phyloP scores from a whole-genome alignment of 257 asterid genomes.

The Solanum chilense region DNA sequence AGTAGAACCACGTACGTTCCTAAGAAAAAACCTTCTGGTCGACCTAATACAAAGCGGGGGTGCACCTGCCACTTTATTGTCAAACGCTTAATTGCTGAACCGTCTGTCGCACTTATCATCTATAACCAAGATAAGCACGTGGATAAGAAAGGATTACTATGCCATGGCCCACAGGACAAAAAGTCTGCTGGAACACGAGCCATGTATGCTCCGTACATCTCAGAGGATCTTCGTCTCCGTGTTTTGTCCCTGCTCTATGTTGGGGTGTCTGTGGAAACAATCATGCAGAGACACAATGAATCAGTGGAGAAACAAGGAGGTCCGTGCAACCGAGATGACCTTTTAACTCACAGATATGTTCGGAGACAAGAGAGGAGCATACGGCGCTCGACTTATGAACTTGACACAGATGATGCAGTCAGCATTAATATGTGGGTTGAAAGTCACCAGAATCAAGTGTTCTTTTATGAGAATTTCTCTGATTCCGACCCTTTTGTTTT shows the following conservation, averaged over 20 bases:
- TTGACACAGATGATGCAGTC: slow-evolving; percentile 70
- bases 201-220: slow-evolving; percentile 96
- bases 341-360: slow-evolving; percentile 87
- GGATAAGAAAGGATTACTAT: slow-evolving; percentile 75
- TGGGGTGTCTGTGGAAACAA: slow-evolving; percentile 96
- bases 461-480: slow-evolving; percentile 78
- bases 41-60: slow-evolving; percentile 97
- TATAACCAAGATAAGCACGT: slow-evolving; percentile 84
- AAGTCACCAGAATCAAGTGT: slow-evolving; percentile 56
- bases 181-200: slow-evolving; percentile 92
- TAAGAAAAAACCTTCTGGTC: slow-evolving; percentile 73
- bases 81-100: slow-evolving; percentile 85
- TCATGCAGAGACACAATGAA: slow-evolving; percentile 93
- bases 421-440: slow-evolving; percentile 78
- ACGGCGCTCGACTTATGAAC: slow-evolving; percentile 61
- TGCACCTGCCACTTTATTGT: slow-evolving; percentile 95
- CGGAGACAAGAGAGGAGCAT: slow-evolving; percentile 91
- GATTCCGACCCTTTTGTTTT: slow-evolving; percentile 68
- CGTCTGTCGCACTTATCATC: slow-evolving; percentile 74
- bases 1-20: slow-evolving; percentile 69
- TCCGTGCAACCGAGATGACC: slow-evolving; percentile 88
- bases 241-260: slow-evolving; percentile 75
- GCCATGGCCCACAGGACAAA: slow-evolving; percentile 91
- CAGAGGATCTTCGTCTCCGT: slow-evolving; percentile 91
- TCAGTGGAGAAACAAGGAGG: slow-evolving; percentile 94